phyloP scores from a whole-genome alignment of 192 early-diverging fungal genomes.

The Backusella psychrophila region DNA sequence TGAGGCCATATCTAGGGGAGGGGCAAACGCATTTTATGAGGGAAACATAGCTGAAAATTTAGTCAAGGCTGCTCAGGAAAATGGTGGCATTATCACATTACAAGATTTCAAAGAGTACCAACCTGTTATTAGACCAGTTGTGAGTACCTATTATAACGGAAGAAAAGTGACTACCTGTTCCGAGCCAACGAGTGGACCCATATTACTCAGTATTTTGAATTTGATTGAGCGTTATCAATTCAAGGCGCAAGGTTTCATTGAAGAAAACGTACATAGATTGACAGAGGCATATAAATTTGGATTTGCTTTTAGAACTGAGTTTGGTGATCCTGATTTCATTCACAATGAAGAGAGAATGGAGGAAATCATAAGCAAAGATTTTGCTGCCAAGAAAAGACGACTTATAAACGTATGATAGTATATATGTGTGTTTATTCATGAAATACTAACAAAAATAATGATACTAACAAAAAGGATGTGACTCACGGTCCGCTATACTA shows the following conservation, averaged over 20 bases:
- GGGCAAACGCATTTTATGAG: conserved; percentile 52
- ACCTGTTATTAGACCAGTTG: conserved; percentile 55
- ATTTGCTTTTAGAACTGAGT: conserved; percentile 74
- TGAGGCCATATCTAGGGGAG: conserved; percentile 58
- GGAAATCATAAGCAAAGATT: conserved; percentile 67
- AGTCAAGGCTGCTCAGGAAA: conserved; percentile 53
- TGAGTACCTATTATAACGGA: conserved; percentile 75
- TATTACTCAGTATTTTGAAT: conserved; percentile 82
- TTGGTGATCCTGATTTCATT: conserved; percentile 78
- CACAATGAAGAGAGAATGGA: conserved; percentile 58
- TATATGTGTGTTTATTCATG: background rate
- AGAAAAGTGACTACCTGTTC: conserved; percentile 66
- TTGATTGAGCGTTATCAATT: conserved; percentile 82
- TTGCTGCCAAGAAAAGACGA: conserved; percentile 58
- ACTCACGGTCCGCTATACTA: conserved; percentile 76
- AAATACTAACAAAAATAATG: background rate
- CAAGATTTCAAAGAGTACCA: conserved; percentile 72
- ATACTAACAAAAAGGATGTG: conserved; percentile 16
- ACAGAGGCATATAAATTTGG: conserved; percentile 87
- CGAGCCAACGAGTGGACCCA: conserved; percentile 80
- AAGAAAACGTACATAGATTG: conserved; percentile 74
- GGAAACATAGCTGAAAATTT: conserved; percentile 66
- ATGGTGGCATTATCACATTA: conserved; percentile 75
- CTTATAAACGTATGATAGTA: conserved; percentile 58
- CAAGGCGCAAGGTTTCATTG: conserved; percentile 47